phyloP scores from a whole-genome alignment of 169 alveolate genomes.

The Eimeria maxima region DNA sequence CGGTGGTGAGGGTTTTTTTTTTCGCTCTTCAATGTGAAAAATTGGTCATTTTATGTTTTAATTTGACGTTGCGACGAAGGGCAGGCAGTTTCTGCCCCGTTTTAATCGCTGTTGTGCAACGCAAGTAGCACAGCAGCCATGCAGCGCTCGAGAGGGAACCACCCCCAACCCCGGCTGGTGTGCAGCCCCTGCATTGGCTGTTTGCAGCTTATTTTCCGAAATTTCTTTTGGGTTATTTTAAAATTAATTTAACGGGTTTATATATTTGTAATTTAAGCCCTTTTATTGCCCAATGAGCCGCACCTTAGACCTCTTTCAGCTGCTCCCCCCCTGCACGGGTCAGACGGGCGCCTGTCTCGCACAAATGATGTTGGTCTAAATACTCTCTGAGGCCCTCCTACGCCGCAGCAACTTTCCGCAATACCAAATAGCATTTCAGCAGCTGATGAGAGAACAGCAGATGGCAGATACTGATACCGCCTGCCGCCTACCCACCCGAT shows the following conservation, averaged over 20 bases:
- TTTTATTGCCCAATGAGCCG: constrained; percentile 25
- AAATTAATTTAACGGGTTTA: not conserved
- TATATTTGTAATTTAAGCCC: not conserved
- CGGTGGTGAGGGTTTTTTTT: too few species aligned
- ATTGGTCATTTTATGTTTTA: not conserved
- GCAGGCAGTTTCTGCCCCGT: not conserved
- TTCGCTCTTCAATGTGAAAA: not conserved
- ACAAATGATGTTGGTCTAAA: not conserved
- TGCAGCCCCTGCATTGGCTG: constrained; percentile 28
- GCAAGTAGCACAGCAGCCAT: constrained; percentile 9
- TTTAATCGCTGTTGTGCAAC: not conserved
- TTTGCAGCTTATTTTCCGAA: not conserved
- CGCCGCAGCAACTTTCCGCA: not conserved
- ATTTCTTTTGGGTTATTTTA: constrained; percentile 1
- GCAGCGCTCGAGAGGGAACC: constrained; percentile 62
- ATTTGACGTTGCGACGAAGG: not conserved
- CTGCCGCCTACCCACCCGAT: constrained; percentile 57
- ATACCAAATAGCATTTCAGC: not conserved
- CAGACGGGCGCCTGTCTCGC: constrained; percentile 80
- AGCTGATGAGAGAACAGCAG: not conserved
- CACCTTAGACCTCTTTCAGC: constrained; percentile 1
- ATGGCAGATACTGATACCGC: not conserved
- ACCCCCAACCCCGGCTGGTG: constrained; percentile 72
- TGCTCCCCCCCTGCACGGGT: constrained; percentile 63
- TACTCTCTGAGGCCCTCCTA: not conserved